A percentile compares a stretch with the other conserved stretches of the same genome.
These are phyloP conservation scores for Aspergillus hiratsukae DNA, from an alignment of 2,329 filamentous ascomycete genomes.

Conservation along the genomic window DNA sequence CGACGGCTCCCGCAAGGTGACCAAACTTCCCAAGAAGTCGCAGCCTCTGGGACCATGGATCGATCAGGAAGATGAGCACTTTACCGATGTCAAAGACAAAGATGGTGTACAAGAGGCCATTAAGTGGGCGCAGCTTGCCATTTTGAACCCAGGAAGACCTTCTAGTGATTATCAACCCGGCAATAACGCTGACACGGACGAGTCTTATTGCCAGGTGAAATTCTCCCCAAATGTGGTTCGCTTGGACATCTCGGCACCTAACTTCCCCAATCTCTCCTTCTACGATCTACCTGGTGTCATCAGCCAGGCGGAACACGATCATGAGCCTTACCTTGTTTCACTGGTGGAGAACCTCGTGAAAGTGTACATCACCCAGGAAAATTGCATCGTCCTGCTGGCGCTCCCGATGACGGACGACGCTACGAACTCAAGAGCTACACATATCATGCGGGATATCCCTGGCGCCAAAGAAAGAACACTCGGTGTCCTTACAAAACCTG, in stretches of 20 bases:
- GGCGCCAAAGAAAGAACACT: constrained; percentile 58
- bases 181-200: constrained; percentile 34
- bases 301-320: constrained; percentile 59
- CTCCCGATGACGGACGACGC: constrained; percentile 75
- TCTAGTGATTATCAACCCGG: constrained; percentile 53
- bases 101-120: constrained; percentile 63
- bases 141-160: constrained; percentile 61
- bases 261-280: constrained; percentile 70
- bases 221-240: constrained; percentile 81
- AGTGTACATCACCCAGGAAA: constrained; percentile 64
- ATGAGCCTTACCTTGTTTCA: constrained; percentile 64
- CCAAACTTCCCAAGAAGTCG: constrained; percentile 44
- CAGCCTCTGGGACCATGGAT: constrained; percentile 65
- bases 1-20: constrained; percentile 31
- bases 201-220: constrained; percentile 47
- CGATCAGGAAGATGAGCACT: constrained; percentile 48
- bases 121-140: constrained; percentile 70
- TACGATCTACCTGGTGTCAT: constrained; percentile 85
- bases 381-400: constrained; percentile 72
- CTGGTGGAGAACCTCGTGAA: constrained; percentile 68
- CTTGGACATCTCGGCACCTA: constrained; percentile 68
- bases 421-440: constrained; percentile 67
- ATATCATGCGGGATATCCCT: constrained; percentile 53
- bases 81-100: constrained; percentile 61
- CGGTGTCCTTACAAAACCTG: constrained; percentile 81